Conservation (phyloP, 495 filamentous ascomycete genomes). For the Thozetella sp. region DNA sequence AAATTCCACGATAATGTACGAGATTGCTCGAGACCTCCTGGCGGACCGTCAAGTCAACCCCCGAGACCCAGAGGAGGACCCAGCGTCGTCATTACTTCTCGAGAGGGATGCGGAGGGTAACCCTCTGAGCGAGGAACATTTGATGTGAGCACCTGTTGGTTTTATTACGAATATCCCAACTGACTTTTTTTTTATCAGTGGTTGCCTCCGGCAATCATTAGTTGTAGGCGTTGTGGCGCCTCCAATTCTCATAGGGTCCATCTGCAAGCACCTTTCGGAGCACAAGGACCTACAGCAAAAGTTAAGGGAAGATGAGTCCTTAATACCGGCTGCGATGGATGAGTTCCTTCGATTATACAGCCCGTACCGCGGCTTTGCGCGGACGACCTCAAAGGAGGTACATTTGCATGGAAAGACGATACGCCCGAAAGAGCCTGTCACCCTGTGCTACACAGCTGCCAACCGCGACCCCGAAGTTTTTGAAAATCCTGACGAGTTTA, state of each 20-base stretch:
- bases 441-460: conserved; percentile 11
- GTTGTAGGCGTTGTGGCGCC: conserved; percentile 14
- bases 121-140: conserved; percentile 5
- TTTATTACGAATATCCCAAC: not conserved
- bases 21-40: conserved; percentile 10
- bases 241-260: conserved; percentile 10
- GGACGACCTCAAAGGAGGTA: conserved; percentile 9
- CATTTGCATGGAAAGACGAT: conserved; percentile 10
- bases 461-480: conserved; percentile 12
- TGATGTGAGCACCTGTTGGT: conserved; percentile 1
- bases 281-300: conserved; percentile 11
- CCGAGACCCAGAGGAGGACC: conserved; percentile 11
- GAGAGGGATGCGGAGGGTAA: conserved; percentile 8
- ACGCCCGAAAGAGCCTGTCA: conserved; percentile 6
- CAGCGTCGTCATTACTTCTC: conserved; percentile 7
- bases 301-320: conserved; percentile 5
- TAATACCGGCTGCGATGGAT: conserved; percentile 14
- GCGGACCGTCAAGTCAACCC: conserved; percentile 8
- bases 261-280: conserved; percentile 11
- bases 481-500: conserved; percentile 12
- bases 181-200: not conserved
- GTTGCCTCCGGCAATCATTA: conserved; percentile 8
- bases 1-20: conserved; percentile 8
- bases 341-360: conserved; percentile 13
- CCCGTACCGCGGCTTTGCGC: conserved; percentile 11